phyloP scores from a whole-genome alignment of 345 rosid species.

The Kandelia obovata region DNA sequence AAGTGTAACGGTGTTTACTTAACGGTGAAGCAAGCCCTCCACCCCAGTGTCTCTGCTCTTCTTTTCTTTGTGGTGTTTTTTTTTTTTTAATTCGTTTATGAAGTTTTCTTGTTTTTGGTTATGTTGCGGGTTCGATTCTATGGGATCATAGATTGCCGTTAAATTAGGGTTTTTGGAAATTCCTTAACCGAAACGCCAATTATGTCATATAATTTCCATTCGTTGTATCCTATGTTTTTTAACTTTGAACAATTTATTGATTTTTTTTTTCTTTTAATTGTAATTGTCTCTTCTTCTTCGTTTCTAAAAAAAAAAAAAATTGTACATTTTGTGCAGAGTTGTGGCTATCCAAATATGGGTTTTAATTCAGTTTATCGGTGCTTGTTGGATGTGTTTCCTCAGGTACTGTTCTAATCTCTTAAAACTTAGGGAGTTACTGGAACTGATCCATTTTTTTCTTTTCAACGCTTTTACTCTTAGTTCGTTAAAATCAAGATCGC shows the following conservation, averaged over 20 bases:
- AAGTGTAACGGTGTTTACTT: no score
- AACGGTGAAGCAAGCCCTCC: no score
- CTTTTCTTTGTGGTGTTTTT: neutral
- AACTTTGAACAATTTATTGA: neutral
- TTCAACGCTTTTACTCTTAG: no score
- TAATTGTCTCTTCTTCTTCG: neutral
- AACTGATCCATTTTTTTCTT: no score
- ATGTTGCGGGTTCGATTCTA: neutral
- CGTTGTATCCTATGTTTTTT: neutral
- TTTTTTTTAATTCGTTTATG: no score
- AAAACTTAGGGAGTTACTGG: no score
- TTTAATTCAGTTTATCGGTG: conserved; percentile 47
- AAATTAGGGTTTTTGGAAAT: neutral
- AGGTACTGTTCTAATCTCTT: conserved; percentile 36
- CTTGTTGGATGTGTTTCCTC: conserved; percentile 69
- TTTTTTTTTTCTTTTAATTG: no score
- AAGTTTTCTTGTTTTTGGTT: neutral
- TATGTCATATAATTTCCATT: neutral
- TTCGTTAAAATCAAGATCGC: no score
- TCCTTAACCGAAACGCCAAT: no score
- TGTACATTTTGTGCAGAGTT: conserved; percentile 17
- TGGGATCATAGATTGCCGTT: neutral
- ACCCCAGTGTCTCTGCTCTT: neutral
- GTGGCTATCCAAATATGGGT: conserved; percentile 40
- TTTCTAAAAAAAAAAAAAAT: neutral